Conservation (phyloP, 306 rosid genomes). For the peach (Prunus persica) region Prunus_persica_NCBIv2 NC_034013.1:16807501-16808000, state of each 20-base stretch:
- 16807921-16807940: conserved; percentile 36
- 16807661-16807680: not conserved
- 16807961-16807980: conserved; percentile 99
- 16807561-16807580: too few relatives aligned
- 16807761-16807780: not conserved
- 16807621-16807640: not conserved
- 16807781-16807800: not conserved
- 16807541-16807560: not conserved
- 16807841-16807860: not conserved
- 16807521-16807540: not conserved
- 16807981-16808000: conserved; percentile 82
- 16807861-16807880: not conserved
- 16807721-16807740: too few relatives aligned
- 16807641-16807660: not conserved
- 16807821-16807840: not conserved
- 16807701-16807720: too few relatives aligned
- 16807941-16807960: conserved; percentile 37
- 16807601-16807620: not conserved
- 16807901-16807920: conserved; percentile 21
- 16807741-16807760: not conserved
- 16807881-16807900: not conserved
- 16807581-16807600: too few relatives aligned
- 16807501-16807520: not conserved
- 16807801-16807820: not conserved
- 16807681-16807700: not conserved